These are phyloP conservation scores for Hypoxylon subgilvum DNA, from an alignment of 495 filamentous ascomycete genomes.

Conservation along the genomic window DNA sequence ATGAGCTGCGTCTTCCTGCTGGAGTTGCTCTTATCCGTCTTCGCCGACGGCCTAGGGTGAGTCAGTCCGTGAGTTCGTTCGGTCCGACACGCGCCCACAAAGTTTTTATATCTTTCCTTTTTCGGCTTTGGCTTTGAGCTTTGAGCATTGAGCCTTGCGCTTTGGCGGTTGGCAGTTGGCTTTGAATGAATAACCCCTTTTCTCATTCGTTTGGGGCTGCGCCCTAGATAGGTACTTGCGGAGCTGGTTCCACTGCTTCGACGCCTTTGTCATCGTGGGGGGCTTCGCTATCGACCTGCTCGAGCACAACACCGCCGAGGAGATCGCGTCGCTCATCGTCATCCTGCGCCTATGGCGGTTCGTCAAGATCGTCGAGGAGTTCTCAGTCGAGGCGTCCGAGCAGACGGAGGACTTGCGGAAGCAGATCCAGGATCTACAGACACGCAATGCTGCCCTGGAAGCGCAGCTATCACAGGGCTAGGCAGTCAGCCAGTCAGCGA, in stretches of 20 bases:
- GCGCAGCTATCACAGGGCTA: slow-evolving; percentile 44
- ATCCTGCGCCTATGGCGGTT: slow-evolving; percentile 70
- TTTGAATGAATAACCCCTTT: too few species aligned
- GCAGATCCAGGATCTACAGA: slow-evolving; percentile 51
- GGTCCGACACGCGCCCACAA: not conserved
- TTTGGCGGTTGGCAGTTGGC: too few species aligned
- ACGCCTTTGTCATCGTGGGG: slow-evolving; percentile 65
- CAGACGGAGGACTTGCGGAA: slow-evolving; percentile 46
- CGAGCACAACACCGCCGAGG: slow-evolving; percentile 62
- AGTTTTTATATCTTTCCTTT: not conserved
- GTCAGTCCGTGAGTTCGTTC: too few species aligned
- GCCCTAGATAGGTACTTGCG: slow-evolving; percentile 63
- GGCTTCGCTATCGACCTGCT: slow-evolving; percentile 66
- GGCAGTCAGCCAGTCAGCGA: not conserved
- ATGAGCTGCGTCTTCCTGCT: slow-evolving; percentile 67
- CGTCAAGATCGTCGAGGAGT: slow-evolving; percentile 70
- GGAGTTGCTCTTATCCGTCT: slow-evolving; percentile 61
- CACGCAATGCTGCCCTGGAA: slow-evolving; percentile 54
- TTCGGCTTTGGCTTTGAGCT: too few species aligned
- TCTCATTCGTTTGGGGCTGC: not conserved
- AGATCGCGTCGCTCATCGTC: slow-evolving; percentile 67
- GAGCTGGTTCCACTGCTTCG: slow-evolving; percentile 67
- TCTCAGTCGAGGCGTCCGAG: slow-evolving; percentile 64
- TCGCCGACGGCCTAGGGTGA: slow-evolving; percentile 62
- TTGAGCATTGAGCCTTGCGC: too few species aligned